phyloP scores from a whole-genome alignment of 805 yeast genomes.

The Starmerella roubikii region DNA sequence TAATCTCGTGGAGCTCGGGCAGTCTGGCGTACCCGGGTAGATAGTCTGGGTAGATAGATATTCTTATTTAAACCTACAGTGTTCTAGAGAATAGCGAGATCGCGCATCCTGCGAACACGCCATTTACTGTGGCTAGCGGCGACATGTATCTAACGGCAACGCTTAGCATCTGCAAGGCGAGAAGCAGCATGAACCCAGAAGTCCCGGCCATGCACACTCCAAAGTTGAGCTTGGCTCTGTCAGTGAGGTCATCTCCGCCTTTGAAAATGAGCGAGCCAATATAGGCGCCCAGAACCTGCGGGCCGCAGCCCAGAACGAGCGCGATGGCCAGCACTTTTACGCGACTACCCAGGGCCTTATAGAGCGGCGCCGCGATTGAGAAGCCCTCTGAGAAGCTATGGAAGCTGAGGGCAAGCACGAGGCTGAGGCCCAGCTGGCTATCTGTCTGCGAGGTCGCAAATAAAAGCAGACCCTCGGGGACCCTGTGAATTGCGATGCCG shows the following conservation, averaged over 20 bases:
- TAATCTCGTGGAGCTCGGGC: constrained; percentile 36
- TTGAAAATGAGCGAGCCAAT: constrained; percentile 22
- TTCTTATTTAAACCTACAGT: background rate
- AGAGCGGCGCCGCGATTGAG: constrained; percentile 81
- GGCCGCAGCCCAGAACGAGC: constrained; percentile 59
- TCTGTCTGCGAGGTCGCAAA: constrained; percentile 62
- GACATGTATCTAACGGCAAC: constrained; percentile 65
- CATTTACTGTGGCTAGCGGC: constrained; percentile 42
- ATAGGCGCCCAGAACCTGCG: constrained; percentile 84
- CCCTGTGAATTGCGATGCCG: constrained; percentile 76
- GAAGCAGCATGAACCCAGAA: constrained; percentile 71
- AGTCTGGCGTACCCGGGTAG: background rate
- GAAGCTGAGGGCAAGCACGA: constrained; percentile 70
- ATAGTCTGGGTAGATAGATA: background rate
- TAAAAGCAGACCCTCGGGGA: constrained; percentile 90
- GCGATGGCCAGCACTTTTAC: constrained; percentile 50
- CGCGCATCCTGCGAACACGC: constrained; percentile 47
- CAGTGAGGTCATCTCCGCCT: constrained; percentile 41
- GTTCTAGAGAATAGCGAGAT: constrained; percentile 14
- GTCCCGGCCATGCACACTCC: constrained; percentile 60
- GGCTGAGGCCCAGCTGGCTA: constrained; percentile 57
- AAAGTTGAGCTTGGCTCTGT: constrained; percentile 31
- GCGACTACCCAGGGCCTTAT: constrained; percentile 54
- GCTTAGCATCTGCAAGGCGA: constrained; percentile 75
- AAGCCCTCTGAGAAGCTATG: constrained; percentile 94